A percentile compares a stretch with the other conserved stretches of the same genome.
Conservation (phyloP, 202 grass and related monocot species). For the Elaeis oleifera region DNA sequence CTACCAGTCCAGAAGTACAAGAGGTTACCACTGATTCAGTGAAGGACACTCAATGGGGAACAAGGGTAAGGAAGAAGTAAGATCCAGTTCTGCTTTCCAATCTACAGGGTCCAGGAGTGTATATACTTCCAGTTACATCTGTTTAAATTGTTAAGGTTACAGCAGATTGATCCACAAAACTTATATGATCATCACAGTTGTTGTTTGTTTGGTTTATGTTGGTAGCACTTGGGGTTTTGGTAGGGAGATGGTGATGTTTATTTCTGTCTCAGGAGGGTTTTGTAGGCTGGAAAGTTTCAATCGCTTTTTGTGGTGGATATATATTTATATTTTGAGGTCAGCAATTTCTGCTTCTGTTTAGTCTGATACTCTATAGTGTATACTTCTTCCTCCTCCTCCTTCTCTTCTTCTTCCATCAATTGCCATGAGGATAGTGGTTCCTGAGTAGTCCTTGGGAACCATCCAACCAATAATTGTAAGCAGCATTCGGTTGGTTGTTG, state of each 20-base stretch:
- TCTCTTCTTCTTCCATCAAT: too few species aligned
- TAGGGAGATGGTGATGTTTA: slow-evolving; percentile 33
- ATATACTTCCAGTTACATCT: slow-evolving; percentile 34
- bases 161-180: slow-evolving; percentile 30
- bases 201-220: slow-evolving; percentile 23
- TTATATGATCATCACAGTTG: slow-evolving; percentile 2
- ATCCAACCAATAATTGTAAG: too few species aligned
- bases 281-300: slow-evolving; percentile 29
- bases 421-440: too few species aligned
- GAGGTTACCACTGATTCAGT: slow-evolving; percentile 58
- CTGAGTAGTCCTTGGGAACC: too few species aligned
- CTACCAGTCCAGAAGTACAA: slow-evolving; percentile 81
- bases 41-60: slow-evolving; percentile 1
- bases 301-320: too few species aligned
- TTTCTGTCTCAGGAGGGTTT: slow-evolving; percentile 10
- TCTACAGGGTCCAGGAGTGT: slow-evolving; percentile 24
- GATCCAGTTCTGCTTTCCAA: slow-evolving; percentile 32
- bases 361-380: too few species aligned
- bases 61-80: slow-evolving; percentile 24
- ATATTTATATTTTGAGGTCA: too few species aligned
- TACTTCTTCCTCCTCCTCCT: too few species aligned
- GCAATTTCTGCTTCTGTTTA: too few species aligned
- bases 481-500: too few species aligned
- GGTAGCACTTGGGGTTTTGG: slow-evolving; percentile 28
- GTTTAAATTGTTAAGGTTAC: slow-evolving; percentile 28